Evolutionary conservation across 75 land plant genomes (phyloP), one percentile per base, ranked within the genome.

Genomic region (Sequoia sempervirens): DNA sequence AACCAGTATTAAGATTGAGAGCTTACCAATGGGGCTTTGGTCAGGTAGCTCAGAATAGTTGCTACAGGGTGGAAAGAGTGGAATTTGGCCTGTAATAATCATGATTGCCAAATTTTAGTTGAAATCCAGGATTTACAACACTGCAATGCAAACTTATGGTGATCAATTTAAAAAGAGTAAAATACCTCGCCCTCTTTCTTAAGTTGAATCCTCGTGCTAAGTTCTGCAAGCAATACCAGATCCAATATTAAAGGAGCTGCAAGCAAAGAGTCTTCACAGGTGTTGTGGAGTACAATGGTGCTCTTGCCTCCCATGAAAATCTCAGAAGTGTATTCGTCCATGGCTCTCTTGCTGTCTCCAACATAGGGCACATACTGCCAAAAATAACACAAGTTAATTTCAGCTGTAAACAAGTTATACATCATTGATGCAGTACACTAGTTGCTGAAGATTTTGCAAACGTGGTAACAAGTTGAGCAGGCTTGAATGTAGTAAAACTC

Each of bases 311-410:
- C 97, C 96, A 94, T 97, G 92, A 97, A 95, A 6, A 97, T 97
- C 88, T 97, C 99, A 5, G 99, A 97, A 0, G 97, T 94, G 92
- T 97, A 97, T 83, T 97, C 99, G 84, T 97, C 99, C 99, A 97
- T 95, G 68, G 99, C 99, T 66, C 99, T 88, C 94, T 97, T 97
- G 93, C 99, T 97, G 82, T 95, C 99, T 5, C 94, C 99, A 1
- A 97, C 99, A 84, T 97, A 97, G n/a, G 99, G 99, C 79, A 97
- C 99, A 87, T 97, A 97, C 99, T 96, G 88, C 75, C 88, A 52
- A 15, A 82, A 17, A 36, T 50, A 47, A 56, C 56, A 75, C n/a
- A 83, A 13, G 15, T 1, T 26, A n/a, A n/a, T 68, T 8, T 36
- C 7, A 74, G 15, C 1, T 3, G 23, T 46, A 81, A 26, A 18